Conservation (phyloP, 768 basidiomycete genomes). For the Lactifluus hygrophoroides region DNA sequence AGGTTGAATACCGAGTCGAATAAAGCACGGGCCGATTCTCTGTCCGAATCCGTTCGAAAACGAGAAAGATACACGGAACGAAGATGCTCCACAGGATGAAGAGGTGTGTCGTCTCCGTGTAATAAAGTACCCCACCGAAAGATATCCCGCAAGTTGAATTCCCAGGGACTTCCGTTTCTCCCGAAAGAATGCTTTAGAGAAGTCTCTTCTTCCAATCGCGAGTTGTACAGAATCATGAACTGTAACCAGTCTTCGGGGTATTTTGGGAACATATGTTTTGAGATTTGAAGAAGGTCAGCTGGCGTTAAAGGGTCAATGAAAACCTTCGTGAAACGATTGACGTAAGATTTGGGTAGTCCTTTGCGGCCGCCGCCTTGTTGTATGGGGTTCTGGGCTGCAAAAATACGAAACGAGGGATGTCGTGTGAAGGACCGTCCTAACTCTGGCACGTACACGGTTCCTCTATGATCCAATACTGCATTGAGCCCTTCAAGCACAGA, state of each 20-base stretch:
- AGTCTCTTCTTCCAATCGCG: slow-evolving; percentile 57
- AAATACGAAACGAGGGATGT: slow-evolving; percentile 93
- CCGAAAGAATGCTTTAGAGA: slow-evolving; percentile 59
- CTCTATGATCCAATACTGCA: slow-evolving; percentile 91
- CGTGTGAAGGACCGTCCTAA: slow-evolving; percentile 79
- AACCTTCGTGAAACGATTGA: slow-evolving; percentile 98
- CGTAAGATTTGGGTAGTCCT: slow-evolving; percentile 93
- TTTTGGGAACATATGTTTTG: slow-evolving; percentile 60
- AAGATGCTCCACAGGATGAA: slow-evolving; percentile 56
- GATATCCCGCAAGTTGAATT: slow-evolving; percentile 94
- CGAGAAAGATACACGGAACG: slow-evolving; percentile 74
- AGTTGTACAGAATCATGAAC: slow-evolving; percentile 79
- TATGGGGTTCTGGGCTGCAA: slow-evolving; percentile 95
- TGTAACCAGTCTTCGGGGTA: slow-evolving; percentile 46
- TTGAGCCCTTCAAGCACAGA: slow-evolving; percentile 96
- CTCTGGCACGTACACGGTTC: slow-evolving; percentile 91
- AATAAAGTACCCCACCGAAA: slow-evolving; percentile 76
- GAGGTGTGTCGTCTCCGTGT: slow-evolving; percentile 24
- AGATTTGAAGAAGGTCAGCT: slow-evolving; percentile 71
- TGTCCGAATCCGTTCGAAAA: slow-evolving; percentile 71
- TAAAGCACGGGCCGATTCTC: slow-evolving; percentile 39
- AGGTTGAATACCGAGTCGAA: slow-evolving; percentile 46
- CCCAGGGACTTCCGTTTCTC: slow-evolving; percentile 85
- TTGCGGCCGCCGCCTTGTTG: slow-evolving; percentile 96
- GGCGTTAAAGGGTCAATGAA: slow-evolving; percentile 79